Evolutionary conservation across 495 filamentous ascomycete species (phyloP), one percentile per base, ranked within the genome.

Genomic region (Neurospora sublineolata): DNA sequence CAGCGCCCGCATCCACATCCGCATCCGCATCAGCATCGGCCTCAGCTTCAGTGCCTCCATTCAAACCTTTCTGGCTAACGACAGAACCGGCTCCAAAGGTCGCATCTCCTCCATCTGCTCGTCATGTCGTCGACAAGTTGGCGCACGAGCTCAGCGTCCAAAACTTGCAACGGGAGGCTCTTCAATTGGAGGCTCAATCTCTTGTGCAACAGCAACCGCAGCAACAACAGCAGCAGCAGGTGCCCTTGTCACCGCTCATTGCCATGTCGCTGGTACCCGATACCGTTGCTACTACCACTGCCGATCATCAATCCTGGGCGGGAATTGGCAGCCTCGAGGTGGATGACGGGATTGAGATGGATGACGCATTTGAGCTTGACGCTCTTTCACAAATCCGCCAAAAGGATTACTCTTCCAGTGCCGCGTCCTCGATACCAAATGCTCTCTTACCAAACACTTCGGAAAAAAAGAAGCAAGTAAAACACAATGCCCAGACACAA

Each of bases 131-230:
- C 42, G 79, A 82, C 9, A 74, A 68, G 6, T 72, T 83, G 67
- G 77, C 78, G 23, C 76, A 74, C 70, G 77, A 79, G 70, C 74
- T 82, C 69, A 82, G 80, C 76, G 72, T 75, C 44, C 81, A 83
- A 40, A 77, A 78, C 40, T 73, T 79, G 30, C 77, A 75, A 58
- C 46, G 23, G 23, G 46, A 58, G 11, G 46, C 20, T 58, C 20
- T 58, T 23, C 20, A 14, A 71, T 58, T 73, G 27, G 41, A 71
- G 52, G 72, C 68, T 38, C 41, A 37, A 12, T 46, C 23, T 6
- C 23, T 36, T 23, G 58, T 30, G 37, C 71, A 70, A 67, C 72
- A 38, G 3, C 52, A 68, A 58, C 46, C 71, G 37, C 74, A 60
- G 30, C 39, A 67, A 71, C 42, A 41, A 73, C 44, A 27, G n/a